Conservation (phyloP, 2,329 filamentous ascomycete genomes). For the Clonostachys byssicola region DNA sequence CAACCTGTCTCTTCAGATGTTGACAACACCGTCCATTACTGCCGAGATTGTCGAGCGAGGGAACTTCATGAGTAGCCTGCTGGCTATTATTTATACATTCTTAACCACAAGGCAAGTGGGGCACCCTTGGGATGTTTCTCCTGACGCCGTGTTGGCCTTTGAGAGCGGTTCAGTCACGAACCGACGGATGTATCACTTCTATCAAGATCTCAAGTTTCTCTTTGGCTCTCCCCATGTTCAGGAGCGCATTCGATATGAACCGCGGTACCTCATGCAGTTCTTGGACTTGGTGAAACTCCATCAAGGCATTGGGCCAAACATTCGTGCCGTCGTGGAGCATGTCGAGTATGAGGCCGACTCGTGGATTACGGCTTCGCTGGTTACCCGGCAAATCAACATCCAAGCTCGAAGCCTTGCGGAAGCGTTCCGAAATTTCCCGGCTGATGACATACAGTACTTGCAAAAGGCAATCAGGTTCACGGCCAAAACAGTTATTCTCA, state of each 20-base stretch:
- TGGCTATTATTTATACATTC: conserved; percentile 97
- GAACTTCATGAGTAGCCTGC: conserved; percentile 91
- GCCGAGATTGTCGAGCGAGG: conserved; percentile 91
- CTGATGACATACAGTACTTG: conserved; percentile 64
- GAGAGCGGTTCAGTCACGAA: conserved; percentile 95
- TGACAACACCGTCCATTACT: conserved; percentile 95
- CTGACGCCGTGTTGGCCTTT: conserved; percentile 82
- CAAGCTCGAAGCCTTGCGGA: conserved; percentile 86
- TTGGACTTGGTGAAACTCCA: conserved; percentile 93
- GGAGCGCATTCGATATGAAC: conserved; percentile 74
- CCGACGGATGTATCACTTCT: conserved; percentile 95
- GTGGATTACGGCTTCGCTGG: conserved; percentile 93
- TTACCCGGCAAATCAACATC: conserved; percentile 92
- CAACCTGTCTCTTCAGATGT: conserved; percentile 92
- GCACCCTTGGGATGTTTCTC: conserved; percentile 84
- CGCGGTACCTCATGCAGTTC: conserved; percentile 89
- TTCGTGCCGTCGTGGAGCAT: conserved; percentile 86
- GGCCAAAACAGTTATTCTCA: conserved; percentile 80
- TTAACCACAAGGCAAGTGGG: conserved; percentile 93
- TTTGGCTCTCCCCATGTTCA: conserved; percentile 87
- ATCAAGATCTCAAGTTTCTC: conserved; percentile 87
- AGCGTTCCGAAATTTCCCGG: conserved; percentile 68
- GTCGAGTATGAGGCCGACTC: conserved; percentile 98
- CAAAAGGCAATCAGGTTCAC: conserved; percentile 67
- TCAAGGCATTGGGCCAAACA: conserved; percentile 94